Evolutionary conservation across 2,329 filamentous ascomycete genomes (phyloP), one percentile per base, ranked within the genome.

Genomic region (Chaetomiaceae sp.): DNA sequence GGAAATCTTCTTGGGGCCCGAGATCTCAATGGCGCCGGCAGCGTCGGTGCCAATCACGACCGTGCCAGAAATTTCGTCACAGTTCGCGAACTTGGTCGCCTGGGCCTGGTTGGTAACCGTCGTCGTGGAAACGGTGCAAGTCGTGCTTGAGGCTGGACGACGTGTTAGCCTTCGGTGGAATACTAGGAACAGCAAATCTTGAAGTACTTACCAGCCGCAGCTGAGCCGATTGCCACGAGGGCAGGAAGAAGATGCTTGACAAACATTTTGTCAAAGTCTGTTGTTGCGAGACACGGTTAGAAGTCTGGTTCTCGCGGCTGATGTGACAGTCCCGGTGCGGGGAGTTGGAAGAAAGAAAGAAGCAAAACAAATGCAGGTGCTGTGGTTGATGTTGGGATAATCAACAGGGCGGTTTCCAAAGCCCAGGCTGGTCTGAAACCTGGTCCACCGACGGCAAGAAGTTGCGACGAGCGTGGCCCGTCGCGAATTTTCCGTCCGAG

Each of bases 31-130:
- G 58, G 71, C 69, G 43, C 80, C 80, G 47, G 77, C 71, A 36
- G 83, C 77, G 47, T 69, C 67, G 34, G 76, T 74, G 57, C 77
- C 78, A 60, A 95, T 78, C 59, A 81, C 77, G 57, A 96, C 75
- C 68, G 81, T 78, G 65, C 87, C 90, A 47, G 80, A 73, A 67
- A 89, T 79, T 52, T 81, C 87, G n/a, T 72, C 68, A 80, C 91
- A 96, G 59, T 68, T 65, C 50, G 79, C 69, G 56, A 92, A 73
- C 45, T 68, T 69, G 17, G 76, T 77, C 53, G 81, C 83, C 66
- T 88, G 79, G 63, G 82, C 80, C 51, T 75, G 79, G 71, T 80
- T 84, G 69, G 78, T 78, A 74, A 90, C 77, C 61, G 81, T 84
- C 57, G 73, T 71, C 17, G 74, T 74, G 47, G 47, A 40, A 7